Base-by-base conservation (phyloP, 768 basidiomycete species). In the Ramaria sp. region DNA sequence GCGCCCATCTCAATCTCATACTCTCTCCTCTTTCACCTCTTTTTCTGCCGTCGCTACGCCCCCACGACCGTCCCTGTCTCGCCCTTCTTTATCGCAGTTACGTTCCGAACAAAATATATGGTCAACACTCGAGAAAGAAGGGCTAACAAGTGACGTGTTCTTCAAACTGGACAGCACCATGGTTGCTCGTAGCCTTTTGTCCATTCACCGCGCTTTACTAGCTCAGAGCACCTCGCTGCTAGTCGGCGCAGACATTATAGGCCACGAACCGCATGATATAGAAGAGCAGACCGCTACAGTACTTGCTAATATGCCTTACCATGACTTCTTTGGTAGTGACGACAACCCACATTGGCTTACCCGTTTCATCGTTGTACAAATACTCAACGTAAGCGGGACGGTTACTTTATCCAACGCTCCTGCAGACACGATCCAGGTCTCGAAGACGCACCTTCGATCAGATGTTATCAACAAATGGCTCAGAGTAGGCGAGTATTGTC, bases 261-360 rank as follows among this genome's bases (percentile, higher is more conserved):
- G 51, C 27, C 41, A 33, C 43, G 49, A 41, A 22, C 45, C 30
- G 19, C 19, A 38, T 33, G 42, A 43, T 13, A 31, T 31, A 22
- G 49, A 50, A 31, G 27, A 55, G 38, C 15, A 45, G 19, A 22
- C 22, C 20, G n/a, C 43, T 41, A 4, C 37, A 30, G 27, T 20
- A 13, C 22, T 31, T n/a, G 37, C 5, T 39, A 48, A 55, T 66
- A 15, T 7, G 20, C 39, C 37, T 19, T 46, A 12, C 45, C 13
- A 22, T 27, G 71, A 72, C 22, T 74, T 90, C 17, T 81, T 86
- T 60, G 88, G 88, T 7, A 83, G 71, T 57, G 83, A 86, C 30
- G 81, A 81, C 5, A 75, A 73, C 43, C 86, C 88, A 1, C 86
- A 92, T 65, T 92, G 89, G 88, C 71, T 91, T 42, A 91, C 90